Base-by-base conservation (phyloP, 768 basidiomycete species). In the Pleurotus sapidus region DNA sequence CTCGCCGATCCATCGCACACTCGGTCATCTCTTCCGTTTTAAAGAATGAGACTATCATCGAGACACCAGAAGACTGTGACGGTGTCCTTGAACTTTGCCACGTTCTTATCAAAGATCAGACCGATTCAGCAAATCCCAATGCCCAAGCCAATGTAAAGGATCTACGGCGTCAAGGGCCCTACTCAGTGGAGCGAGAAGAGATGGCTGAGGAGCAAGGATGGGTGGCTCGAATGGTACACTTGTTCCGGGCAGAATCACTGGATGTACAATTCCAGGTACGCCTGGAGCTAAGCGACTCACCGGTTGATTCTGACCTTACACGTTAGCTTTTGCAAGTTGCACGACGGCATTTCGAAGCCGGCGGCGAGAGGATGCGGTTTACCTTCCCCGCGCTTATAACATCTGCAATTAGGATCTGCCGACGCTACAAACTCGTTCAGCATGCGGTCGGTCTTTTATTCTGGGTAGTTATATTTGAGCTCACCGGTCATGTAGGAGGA, bases 141-240 rank as follows among this genome's bases (percentile, higher is more conserved):
- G 70, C 68, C 6, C 70, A 73, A 38, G 60, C 67, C 25, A 74
- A 70, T 23, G 63, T 65, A 20, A 77, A 79, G 60, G 82, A 83
- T 46, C 65, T 71, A 48, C 78, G 84, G 58, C 75, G 86, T 59
- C 82, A 83, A 57, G 84, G 84, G 5, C 77, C 84, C 8, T 82
- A 86, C 62, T 74, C 77, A 25, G 64, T 82, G 51, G 95, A 96
- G 68, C 73, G 87, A 50, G 92, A 95, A 68, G 96, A 98, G 67
- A 80, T 95, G 77, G 95, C 95, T 0, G 97, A 99, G 70, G 97
- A 99, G 70, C 97, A 99, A 65, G 97, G 97, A 0, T 99, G 97
- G 97, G 86, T 98, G 14, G 96, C 97, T 40, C 78, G 96, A 60
- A 98, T 98, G 93, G 91, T 98, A 2, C 97, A 99, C 76, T 70